Evolutionary conservation across 2,329 filamentous ascomycete genomes (phyloP).

Genomic region (Macrophomina tecta): DNA sequence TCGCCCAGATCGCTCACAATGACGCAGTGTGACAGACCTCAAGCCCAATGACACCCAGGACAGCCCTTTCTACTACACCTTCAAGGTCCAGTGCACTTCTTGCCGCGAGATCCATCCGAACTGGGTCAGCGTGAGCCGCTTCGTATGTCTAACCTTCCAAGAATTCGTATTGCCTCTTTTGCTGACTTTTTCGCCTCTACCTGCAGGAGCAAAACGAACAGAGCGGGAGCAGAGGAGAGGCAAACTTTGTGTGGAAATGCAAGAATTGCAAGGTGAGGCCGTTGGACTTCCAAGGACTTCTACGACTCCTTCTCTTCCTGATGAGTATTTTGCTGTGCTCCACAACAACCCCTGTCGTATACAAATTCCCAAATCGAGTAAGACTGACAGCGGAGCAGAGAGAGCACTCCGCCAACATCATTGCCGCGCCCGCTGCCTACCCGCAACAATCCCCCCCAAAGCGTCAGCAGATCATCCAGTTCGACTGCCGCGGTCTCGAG

Average conservation of each 20-base stretch:
- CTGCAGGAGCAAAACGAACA: slow-evolving; percentile 84
- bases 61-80: slow-evolving; percentile 92
- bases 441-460: slow-evolving; percentile 74
- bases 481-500: slow-evolving; percentile 93
- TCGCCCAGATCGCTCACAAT: not conserved
- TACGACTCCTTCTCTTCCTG: no score
- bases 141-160: slow-evolving; percentile 65
- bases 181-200: not conserved
- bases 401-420: slow-evolving; percentile 86
- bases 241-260: slow-evolving; percentile 99
- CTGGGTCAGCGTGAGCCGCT: slow-evolving; percentile 82
- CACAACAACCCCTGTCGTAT: slow-evolving; percentile 28
- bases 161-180: not conserved
- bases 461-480: slow-evolving; percentile 79
- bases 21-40: slow-evolving; percentile 85
- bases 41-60: slow-evolving; percentile 82
- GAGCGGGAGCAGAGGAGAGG: slow-evolving; percentile 90
- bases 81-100: slow-evolving; percentile 98
- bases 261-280: slow-evolving; percentile 89
- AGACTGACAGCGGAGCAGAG: slow-evolving; percentile 56
- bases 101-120: slow-evolving; percentile 92
- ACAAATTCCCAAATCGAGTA: not conserved
- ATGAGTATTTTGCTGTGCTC: not conserved
- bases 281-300: slow-evolving; percentile 29
- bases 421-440: slow-evolving; percentile 74